Evolutionary conservation across 768 basidiomycete species (phyloP).

Genomic region (Tulasnella sp.): DNA sequence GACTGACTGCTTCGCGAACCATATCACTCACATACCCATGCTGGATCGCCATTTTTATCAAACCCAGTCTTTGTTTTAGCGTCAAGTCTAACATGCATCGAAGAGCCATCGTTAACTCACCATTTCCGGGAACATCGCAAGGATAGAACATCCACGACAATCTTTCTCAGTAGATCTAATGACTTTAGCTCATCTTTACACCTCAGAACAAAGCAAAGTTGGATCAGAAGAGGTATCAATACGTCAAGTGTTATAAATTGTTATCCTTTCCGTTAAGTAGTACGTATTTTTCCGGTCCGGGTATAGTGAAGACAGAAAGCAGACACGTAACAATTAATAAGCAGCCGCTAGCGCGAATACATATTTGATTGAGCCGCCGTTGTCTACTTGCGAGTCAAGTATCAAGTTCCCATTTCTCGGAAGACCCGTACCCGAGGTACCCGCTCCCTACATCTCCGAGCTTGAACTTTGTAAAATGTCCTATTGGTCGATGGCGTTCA

Average conservation of each 20-base stretch:
- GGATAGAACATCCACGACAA: neutral
- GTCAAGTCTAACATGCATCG: conserved; percentile 29
- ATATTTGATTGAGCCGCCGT: too few relatives aligned
- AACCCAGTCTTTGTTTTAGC: conserved; percentile 54
- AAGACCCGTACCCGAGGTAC: neutral
- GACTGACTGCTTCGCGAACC: neutral
- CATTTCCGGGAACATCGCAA: neutral
- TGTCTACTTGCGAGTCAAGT: too few relatives aligned
- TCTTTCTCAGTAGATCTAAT: too few relatives aligned
- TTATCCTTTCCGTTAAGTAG: too few relatives aligned
- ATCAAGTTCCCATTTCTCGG: neutral
- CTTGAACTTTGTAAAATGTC: neutral
- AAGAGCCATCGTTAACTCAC: neutral
- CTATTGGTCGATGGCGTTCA: neutral
- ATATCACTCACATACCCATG: conserved; percentile 48
- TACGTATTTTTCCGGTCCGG: too few relatives aligned
- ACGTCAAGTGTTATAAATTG: too few relatives aligned
- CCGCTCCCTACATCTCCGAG: neutral
- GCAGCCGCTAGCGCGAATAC: too few relatives aligned
- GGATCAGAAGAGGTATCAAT: too few relatives aligned
- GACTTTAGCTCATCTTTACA: too few relatives aligned
- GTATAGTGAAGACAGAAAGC: too few relatives aligned
- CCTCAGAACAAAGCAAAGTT: too few relatives aligned
- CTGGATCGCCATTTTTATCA: conserved; percentile 89
- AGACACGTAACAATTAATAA: too few relatives aligned